These are phyloP conservation scores for Thecaphora frezii DNA, from an alignment of 1,284 basidiomycete species.

Conservation along the genomic window DNA sequence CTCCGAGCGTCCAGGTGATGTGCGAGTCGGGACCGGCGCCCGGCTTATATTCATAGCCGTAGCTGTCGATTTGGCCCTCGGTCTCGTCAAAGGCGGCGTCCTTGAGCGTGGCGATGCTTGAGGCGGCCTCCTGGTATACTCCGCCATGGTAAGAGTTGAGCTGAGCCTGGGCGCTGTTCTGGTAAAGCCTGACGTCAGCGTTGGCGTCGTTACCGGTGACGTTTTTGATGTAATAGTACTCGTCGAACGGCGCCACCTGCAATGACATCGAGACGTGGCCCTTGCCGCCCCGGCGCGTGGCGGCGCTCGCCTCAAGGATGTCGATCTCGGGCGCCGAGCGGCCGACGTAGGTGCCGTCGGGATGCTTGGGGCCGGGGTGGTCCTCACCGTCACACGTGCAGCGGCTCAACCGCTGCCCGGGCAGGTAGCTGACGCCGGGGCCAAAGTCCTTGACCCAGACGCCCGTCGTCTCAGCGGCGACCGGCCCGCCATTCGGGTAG, in stretches of 20 bases:
- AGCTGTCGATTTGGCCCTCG: slow-evolving; percentile 50
- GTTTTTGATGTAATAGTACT: slow-evolving; percentile 60
- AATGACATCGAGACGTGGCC: slow-evolving; percentile 47
- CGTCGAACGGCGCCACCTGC: slow-evolving; percentile 53
- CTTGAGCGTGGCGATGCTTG: slow-evolving; percentile 45
- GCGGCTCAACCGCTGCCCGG: slow-evolving; percentile 48
- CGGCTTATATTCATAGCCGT: slow-evolving; percentile 67
- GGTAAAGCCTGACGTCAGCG: background rate
- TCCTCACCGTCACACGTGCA: slow-evolving; percentile 53
- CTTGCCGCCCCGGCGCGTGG: slow-evolving; percentile 25
- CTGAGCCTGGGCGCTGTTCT: slow-evolving; percentile 17
- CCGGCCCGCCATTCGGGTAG: slow-evolving; percentile 42
- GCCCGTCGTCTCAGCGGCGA: slow-evolving; percentile 49
- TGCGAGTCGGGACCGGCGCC: slow-evolving; percentile 24
- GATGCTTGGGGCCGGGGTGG: slow-evolving; percentile 50
- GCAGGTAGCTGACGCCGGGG: slow-evolving; percentile 41
- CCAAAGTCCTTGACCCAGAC: slow-evolving; percentile 44
- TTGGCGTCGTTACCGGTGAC: background rate
- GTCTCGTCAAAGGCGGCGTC: slow-evolving; percentile 42
- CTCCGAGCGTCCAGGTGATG: slow-evolving; percentile 41
- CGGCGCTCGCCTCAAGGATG: slow-evolving; percentile 69
- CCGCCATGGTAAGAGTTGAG: slow-evolving; percentile 52
- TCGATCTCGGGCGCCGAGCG: slow-evolving; percentile 84
- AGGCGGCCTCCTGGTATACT: slow-evolving; percentile 54
- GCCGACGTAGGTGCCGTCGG: slow-evolving; percentile 47